A percentile compares a stretch with the other conserved stretches of the same genome.
Evolutionary conservation across 495 filamentous ascomycete species (phyloP).

Genomic region (Evernia prunastri): DNA sequence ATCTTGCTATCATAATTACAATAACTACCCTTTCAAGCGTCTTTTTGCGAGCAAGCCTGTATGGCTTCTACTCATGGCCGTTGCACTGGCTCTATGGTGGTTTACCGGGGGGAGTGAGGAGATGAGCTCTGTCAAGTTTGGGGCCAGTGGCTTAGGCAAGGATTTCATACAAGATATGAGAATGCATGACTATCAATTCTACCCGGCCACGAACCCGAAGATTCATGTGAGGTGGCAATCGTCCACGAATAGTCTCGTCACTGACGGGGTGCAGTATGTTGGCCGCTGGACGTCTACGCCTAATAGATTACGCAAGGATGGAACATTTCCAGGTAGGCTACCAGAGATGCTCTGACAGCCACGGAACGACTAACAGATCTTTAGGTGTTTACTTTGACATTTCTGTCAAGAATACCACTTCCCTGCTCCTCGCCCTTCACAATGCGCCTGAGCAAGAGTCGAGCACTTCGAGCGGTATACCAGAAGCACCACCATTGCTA

Average conservation of each 20-base stretch:
- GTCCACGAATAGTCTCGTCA: too few relatives aligned
- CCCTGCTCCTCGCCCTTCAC: slow-evolving; percentile 33
- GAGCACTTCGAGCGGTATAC: background rate
- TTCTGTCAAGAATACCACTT: slow-evolving; percentile 29
- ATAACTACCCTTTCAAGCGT: slow-evolving; percentile 17
- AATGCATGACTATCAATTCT: slow-evolving; percentile 29
- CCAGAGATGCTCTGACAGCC: background rate
- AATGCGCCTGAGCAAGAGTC: slow-evolving; percentile 22
- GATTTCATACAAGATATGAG: slow-evolving; percentile 25
- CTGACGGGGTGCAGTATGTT: slow-evolving; percentile 27
- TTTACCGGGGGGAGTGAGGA: slow-evolving; percentile 26
- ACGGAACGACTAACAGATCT: background rate
- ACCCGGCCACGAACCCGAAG: slow-evolving; percentile 30
- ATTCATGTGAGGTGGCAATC: slow-evolving; percentile 27
- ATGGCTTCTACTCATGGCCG: slow-evolving; percentile 23
- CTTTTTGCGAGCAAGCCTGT: slow-evolving; percentile 20
- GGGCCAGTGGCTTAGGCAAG: slow-evolving; percentile 22
- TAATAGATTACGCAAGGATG: slow-evolving; percentile 32
- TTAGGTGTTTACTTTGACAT: slow-evolving; percentile 38
- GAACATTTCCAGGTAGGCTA: slow-evolving; percentile 32
- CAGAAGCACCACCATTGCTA: slow-evolving; percentile 4
- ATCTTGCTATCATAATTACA: slow-evolving; percentile 14
- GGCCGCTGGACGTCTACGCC: slow-evolving; percentile 35
- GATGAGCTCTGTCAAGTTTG: slow-evolving; percentile 21
- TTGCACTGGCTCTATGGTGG: slow-evolving; percentile 27